Evolutionary conservation across 2,329 filamentous ascomycete genomes (phyloP), one percentile per base, ranked within the genome.

Genomic region (Celoporthe dispersa): DNA sequence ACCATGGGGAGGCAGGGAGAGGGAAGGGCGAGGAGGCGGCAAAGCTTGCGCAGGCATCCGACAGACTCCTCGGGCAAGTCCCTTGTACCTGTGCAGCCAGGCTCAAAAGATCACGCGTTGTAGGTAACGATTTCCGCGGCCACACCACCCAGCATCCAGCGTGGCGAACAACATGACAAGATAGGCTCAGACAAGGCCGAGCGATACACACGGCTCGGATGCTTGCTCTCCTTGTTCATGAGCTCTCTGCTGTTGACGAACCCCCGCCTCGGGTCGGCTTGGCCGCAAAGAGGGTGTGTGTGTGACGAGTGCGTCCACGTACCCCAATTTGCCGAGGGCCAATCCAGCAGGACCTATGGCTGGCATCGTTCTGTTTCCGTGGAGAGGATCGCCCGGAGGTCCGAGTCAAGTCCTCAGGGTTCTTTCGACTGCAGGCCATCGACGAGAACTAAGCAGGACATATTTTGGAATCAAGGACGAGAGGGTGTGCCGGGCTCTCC

Each of bases 31-130:
- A 35, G 51, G 22, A n/a, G 35, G 28, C 14, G 55, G n/a, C 14
- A 19, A 35, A 22, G 59, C 67, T 61, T 48, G 61, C 67, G 39
- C 67, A 69, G 6, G 37, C 28, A 22, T 61, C 55, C 1, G 41
- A 64, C 2, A 28, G 55, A 9, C 51, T 61, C 0, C 35, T 61
- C 7, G 39, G 53, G 28, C 63, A 66, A 19, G 60, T 48, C 35
- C 41, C 55, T 7, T 33, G 51, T 16, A 51, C 19, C 53, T 44
- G 55, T 19, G 39, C 31, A 7, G 41, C 62, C 37, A 66, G 68
- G n/a, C 37, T 66, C 68, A 62, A 22, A 33, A 25, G 63, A 61
- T 39, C 28, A 22, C 53, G 60, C 31, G 61, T 35, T 37, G 41
- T n/a, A 33, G 16, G 39, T 53, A 3, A 1, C 31, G 16, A n/a